Evolutionary conservation across 73 alveolate species (phyloP).

Genomic region (Paramecium octaurelia): DNA sequence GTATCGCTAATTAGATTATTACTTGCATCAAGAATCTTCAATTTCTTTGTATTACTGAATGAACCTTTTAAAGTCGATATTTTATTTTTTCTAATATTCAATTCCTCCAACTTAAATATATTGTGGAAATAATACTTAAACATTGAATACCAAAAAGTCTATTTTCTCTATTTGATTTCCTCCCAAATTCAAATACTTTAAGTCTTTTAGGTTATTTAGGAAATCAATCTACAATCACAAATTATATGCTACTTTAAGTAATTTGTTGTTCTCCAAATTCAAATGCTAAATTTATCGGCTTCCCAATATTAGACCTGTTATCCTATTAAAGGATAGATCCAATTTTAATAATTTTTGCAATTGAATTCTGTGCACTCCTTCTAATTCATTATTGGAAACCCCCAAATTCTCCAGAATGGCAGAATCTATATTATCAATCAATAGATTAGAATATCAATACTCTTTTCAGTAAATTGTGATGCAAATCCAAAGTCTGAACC

Average conservation of each 20-base stretch:
- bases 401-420: background rate
- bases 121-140: background rate
- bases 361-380: background rate
- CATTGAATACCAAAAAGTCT: slow-evolving; percentile 15
- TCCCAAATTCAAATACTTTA: background rate
- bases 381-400: background rate
- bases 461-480: background rate
- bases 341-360: background rate
- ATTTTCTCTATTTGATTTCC: background rate
- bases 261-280: background rate
- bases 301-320: background rate
- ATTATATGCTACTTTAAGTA: background rate
- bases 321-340: background rate
- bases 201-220: background rate
- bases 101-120: background rate
- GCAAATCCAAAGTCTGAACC: background rate
- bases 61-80: background rate
- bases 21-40: background rate
- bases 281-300: background rate
- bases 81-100: background rate
- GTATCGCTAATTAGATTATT: background rate
- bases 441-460: background rate
- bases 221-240: background rate
- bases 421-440: background rate
- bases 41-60: background rate